Evolutionary conservation across 257 asterid genomes (phyloP).

Genomic region (Solanum bukasovii): DNA sequence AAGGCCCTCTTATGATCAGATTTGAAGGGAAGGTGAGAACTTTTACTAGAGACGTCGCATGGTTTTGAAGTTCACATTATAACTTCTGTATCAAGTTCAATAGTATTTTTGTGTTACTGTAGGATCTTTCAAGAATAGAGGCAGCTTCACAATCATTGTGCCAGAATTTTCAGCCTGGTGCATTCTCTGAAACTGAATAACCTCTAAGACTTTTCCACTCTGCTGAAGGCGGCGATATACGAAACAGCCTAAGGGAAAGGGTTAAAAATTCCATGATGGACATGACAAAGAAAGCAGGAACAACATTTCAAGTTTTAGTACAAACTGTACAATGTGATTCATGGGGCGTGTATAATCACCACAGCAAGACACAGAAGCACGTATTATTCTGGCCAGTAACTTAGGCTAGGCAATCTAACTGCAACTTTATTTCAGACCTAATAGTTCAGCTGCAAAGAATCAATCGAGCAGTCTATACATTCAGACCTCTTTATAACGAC

Average conservation of each 20-base stretch:
- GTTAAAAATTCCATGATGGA: background rate
- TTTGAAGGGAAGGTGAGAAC: slow-evolving; percentile 55
- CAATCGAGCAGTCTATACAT: background rate
- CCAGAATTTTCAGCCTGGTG: slow-evolving; percentile 31
- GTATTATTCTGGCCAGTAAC: background rate
- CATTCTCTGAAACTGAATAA: slow-evolving; percentile 32
- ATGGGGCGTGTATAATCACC: background rate
- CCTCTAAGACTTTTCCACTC: background rate
- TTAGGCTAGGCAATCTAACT: background rate
- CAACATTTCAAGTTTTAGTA: background rate
- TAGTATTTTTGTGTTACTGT: slow-evolving; percentile 3
- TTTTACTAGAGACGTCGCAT: background rate
- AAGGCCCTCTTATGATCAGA: slow-evolving; percentile 48
- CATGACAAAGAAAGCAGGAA: background rate
- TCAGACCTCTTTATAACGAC: background rate
- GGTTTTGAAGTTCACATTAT: background rate
- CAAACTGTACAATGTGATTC: background rate
- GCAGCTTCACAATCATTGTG: slow-evolving; percentile 52
- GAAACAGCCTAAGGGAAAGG: background rate
- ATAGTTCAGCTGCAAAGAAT: background rate
- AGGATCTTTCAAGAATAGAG: slow-evolving; percentile 48
- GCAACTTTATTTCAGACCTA: background rate
- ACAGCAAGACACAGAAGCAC: background rate
- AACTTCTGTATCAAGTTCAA: background rate
- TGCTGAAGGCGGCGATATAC: background rate